Evolutionary conservation across 1,284 basidiomycete species (phyloP), one percentile per base, ranked within the genome.

Genomic region (Microbotryum silenes-acaulis): DNA sequence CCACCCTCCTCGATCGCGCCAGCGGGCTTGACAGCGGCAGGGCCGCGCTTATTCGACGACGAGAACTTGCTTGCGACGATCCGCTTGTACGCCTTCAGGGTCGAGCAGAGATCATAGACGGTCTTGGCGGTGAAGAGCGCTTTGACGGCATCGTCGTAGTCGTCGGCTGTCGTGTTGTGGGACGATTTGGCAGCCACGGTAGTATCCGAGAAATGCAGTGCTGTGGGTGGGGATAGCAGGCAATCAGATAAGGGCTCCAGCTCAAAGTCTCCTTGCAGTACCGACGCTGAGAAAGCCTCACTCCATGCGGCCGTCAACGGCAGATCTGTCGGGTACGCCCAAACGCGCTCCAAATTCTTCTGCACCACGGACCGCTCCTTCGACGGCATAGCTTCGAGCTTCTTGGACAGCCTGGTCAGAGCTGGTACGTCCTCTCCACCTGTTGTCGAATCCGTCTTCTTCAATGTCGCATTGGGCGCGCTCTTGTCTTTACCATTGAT

Each of bases 171-270:
- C 18, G 57, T 61, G 21, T 62, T 64, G 9, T 61, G 60, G 2
- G 65, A 66, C 21, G 59, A 56, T 48, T 68, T 68, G 56, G 56
- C 57, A 4, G 66, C 62, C 37, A 60, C 61, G 5, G 64, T 62
- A 2, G 67, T 66, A 51, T 68, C 67, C n/a, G 64, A 66, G 54
- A 68, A 68, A 53, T 64, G 61, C 25, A 68, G 64, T 23, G 67
- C 66, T 65, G 58, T 14, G 5, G 52, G 10, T 8, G 23, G 6
- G 52, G 7, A 42, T 20, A 2, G 21, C 6, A 27, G 25, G 7
- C 14, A 25, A 16, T 12, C 21, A 21, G 9, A 16, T 23, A 20
- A 47, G 42, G 14, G 16, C 37, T 4, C 16, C 37, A 42, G 37
- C 37, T 42, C 16, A 10, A 18, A 6, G 4, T 18, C 37, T 18